Base-by-base conservation (phyloP, 1,284 basidiomycete species). In the Cerrena zonata region DNA sequence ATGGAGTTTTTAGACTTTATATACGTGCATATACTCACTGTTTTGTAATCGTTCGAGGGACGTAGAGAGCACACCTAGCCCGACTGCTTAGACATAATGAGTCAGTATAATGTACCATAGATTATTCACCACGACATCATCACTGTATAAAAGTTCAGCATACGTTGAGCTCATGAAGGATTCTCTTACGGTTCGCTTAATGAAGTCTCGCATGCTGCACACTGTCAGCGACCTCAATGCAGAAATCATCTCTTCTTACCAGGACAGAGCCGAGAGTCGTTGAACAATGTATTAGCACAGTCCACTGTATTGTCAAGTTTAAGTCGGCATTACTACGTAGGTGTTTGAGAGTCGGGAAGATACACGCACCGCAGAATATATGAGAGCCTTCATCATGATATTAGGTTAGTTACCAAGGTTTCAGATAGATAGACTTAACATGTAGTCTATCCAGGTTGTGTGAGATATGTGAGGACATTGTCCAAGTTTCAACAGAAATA, bases 31-130 rank as follows among this genome's bases (percentile, higher is more conserved):
- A 69, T 69, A 75, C 76, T 68, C 63, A 70, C 61, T 12, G 89
- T 91, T 71, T 90, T 91, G 67, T 91, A 91, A 65, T 91, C 88
- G 61, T 91, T 91, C 2, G 87, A 83, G 0, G 89, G 88, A 61
- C 85, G 83, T 21, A 89, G 64, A 4, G 88, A 86, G 68, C 82
- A 85, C 37, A 89, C 77, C 88, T 91, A 56, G 15, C 21, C 30
- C 38, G 47, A 18, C 24, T 56, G 24, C 3, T 36, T 10, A 41
- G 12, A 0, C 12, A 38, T 26, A n/a, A 40, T 43, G 47, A 40
- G n/a, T 37, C 2, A 21, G 7, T 26, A 19, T 45, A 11, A 48
- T 10, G 23, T 12, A 2, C 41, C 21, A 25, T 25, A 54, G 51
- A 30, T 23, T 13, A 62, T 70, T 64, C 68, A 89, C 87, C 55